Evolutionary conservation across 441 rosid species (phyloP), one percentile per base, ranked within the genome.

Genomic region (Jatropha multifida): DNA sequence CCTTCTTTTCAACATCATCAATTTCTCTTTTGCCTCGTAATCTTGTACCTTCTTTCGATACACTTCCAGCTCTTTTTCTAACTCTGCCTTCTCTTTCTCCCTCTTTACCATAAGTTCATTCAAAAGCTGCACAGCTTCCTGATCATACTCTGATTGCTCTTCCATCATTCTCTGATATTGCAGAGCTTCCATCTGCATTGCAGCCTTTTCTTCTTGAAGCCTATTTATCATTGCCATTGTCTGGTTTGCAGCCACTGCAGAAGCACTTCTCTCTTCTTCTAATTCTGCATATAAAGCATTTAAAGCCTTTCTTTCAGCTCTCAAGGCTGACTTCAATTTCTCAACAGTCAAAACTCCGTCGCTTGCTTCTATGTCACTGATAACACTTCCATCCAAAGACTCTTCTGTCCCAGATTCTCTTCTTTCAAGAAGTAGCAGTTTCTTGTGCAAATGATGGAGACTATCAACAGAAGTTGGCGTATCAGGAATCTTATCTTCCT

Each of bases 131-230:
- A 93, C 72, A 7, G 97, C 99, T 86, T 95, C 98, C 74, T 93
- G 97, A 69, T 95, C 98, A 18, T 92, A 95, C 73, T 93, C 97
- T 0, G 94, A 82, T 62, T 93, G 98, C 74, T 95, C 99, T 67
- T 95, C 99, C 99, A 95, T 95, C 98, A 95, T 93, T 74, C 99
- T 85, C 79, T 95, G 96, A 41, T 95, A 95, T 82, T 95, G 99
- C 81, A 92, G 79, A 20, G 98, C 99, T 78, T 95, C 99, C 99
- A 95, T 95, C 89, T 93, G 98, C 96, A 93, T 88, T 9, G 97
- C 97, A 0, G 99, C 96, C 78, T 92, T 95, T 87, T 95, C 98
- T 76, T 92, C 99, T 68, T 95, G 99, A 61, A 95, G 90, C 77
- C 98, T 81, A 62, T 92, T 95, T 71, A 95, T 95, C 99, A 95